These are phyloP conservation scores for Biscogniauxia marginata DNA, from an alignment of 2,329 filamentous ascomycete species.

Conservation along the genomic window DNA sequence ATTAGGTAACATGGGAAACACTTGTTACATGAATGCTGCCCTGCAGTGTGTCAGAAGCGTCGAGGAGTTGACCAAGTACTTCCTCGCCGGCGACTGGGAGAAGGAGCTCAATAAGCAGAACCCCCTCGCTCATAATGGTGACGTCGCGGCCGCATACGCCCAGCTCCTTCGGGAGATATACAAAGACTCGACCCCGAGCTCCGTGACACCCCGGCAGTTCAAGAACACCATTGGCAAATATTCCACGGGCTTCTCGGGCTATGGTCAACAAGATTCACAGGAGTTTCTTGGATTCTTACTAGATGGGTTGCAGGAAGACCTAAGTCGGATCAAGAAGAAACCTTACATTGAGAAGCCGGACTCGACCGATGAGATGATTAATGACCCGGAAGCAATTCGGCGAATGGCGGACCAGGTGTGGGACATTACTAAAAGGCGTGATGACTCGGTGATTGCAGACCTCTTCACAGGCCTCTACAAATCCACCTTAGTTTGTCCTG, in stretches of 20 bases:
- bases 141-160: constrained; percentile 83
- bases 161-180: constrained; percentile 77
- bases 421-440: constrained; percentile 86
- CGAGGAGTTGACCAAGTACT: constrained; percentile 90
- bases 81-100: constrained; percentile 72
- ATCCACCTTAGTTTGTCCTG: constrained; percentile 89
- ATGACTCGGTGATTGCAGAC: constrained; percentile 93
- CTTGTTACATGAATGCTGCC: constrained; percentile 99
- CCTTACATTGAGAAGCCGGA: constrained; percentile 97
- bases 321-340: constrained; percentile 92
- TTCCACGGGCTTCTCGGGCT: constrained; percentile 85
- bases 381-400: constrained; percentile 74
- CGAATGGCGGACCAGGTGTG: constrained; percentile 86
- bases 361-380: constrained; percentile 93
- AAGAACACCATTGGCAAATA: constrained; percentile 79
- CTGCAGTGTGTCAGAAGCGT: constrained; percentile 92
- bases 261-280: constrained; percentile 95
- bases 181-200: constrained; percentile 61
- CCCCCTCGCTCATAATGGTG: constrained; percentile 78
- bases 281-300: constrained; percentile 95
- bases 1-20: constrained; percentile 88
- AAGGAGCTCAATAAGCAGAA: constrained; percentile 83
- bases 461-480: constrained; percentile 98
- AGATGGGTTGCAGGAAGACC: constrained; percentile 90
- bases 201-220: constrained; percentile 76